Percentiles rank a stretch among this genome's conserved stretches.
Conservation (phyloP, 2,329 filamentous ascomycete genomes). For the Didymella keratinophila region DNA sequence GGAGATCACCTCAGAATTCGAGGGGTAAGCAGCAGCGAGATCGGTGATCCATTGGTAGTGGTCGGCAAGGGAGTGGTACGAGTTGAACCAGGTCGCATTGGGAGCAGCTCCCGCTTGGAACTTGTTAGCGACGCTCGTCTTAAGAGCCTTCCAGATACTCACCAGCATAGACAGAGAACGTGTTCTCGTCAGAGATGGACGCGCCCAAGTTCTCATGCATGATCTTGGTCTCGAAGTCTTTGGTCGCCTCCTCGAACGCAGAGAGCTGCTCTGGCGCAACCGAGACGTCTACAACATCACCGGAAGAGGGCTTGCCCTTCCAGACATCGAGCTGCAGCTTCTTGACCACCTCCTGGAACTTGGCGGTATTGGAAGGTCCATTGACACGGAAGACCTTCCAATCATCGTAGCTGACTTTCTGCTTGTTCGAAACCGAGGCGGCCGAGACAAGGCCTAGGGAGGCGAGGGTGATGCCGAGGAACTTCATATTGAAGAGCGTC, state of each 20-base stretch:
- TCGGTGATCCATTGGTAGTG: slow-evolving; percentile 47
- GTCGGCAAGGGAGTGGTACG: slow-evolving; percentile 49
- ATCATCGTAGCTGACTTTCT: slow-evolving; percentile 44
- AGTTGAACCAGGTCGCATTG: slow-evolving; percentile 47
- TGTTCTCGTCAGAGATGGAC: slow-evolving; percentile 45
- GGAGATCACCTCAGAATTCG: slow-evolving; percentile 46
- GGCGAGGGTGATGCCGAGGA: slow-evolving; percentile 40
- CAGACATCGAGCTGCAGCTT: slow-evolving; percentile 45
- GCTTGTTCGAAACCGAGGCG: slow-evolving; percentile 40
- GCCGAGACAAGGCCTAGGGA: slow-evolving; percentile 45
- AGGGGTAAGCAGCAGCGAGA: slow-evolving; percentile 46
- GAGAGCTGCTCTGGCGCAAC: slow-evolving; percentile 43
- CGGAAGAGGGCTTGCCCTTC: slow-evolving; percentile 45
- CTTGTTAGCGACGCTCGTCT: neutral
- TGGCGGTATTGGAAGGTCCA: slow-evolving; percentile 37
- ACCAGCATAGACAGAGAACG: slow-evolving; percentile 45
- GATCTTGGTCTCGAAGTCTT: slow-evolving; percentile 39
- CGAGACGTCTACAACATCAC: slow-evolving; percentile 47
- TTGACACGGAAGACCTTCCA: slow-evolving; percentile 50
- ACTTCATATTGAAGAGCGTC: slow-evolving; percentile 38
- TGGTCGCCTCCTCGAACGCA: slow-evolving; percentile 39
- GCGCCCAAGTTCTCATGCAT: slow-evolving; percentile 51
- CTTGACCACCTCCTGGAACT: slow-evolving; percentile 41
- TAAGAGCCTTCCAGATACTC: slow-evolving; percentile 29
- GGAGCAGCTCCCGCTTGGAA: slow-evolving; percentile 38